Evolutionary conservation across 352 stramenopile genomes (phyloP), one percentile per base, ranked within the genome.

Genomic region (Elongisporangium prolatum): DNA sequence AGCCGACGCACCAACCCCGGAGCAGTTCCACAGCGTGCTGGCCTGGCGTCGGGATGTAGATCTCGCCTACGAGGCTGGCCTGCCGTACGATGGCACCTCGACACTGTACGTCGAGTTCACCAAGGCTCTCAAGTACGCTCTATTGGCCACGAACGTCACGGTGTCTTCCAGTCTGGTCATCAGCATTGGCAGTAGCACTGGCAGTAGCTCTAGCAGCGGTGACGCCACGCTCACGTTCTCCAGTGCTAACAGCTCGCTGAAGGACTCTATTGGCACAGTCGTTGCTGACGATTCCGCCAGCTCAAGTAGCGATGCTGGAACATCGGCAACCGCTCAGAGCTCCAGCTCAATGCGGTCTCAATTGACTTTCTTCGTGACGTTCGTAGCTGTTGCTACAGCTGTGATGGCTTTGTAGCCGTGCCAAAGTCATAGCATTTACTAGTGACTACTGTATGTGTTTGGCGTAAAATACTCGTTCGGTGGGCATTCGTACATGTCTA

Each of bases 41-140:
- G 56, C 64, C 1, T 90, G 80, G 80, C 74, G 80, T 14, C 68
- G 74, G 4, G 56, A 75, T 34, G 74, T 78, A 20, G 71, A 88
- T 61, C 60, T 86, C 20, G 80, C 80, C 20, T 70, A 77, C 56
- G 62, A 71, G 11, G 69, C 64, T 3, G 61, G 68, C 2, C 60
- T 74, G 67, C 75, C 77, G 17, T 86, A 74, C 60, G 80, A 87
- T 52, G 63, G 58, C 55, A 64, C 66, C 57, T 87, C 80, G 17
- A 54, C 65, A 10, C 77, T 74, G 14, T 86, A 79, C 54, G 64
- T 64, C 0, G 59, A 59, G 34, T 90, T 90, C 56, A 80, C 74
- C 6, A 71, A 68, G 38, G 71, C 71, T 22, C 65, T 88, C 22
- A 61, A 61, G 28, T 56, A 67, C 3, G 75, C 65, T 17, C 47